Conservation (phyloP, 2,329 filamentous ascomycete species). For the Rutstroemia sp. region DNA sequence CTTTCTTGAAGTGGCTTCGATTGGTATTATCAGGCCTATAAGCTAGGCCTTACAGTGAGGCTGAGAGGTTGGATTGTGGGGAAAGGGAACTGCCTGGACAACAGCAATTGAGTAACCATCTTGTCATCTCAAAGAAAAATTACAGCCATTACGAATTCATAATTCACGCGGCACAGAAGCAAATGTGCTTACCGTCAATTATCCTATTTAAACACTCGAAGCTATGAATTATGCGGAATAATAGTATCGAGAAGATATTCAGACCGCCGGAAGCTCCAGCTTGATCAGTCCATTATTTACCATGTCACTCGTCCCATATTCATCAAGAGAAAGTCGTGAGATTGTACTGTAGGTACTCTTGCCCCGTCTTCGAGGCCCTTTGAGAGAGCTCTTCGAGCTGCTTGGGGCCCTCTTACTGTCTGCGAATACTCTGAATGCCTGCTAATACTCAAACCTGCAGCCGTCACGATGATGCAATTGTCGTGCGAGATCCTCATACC, state of each 20-base stretch:
- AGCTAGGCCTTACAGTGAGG: background rate
- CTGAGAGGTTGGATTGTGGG: background rate
- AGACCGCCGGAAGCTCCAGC: background rate
- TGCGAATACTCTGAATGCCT: background rate
- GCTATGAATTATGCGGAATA: slow-evolving; percentile 1
- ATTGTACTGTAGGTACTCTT: slow-evolving; percentile 63
- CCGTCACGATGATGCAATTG: slow-evolving; percentile 85
- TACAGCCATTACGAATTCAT: background rate
- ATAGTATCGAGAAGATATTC: background rate
- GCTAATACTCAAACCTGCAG: slow-evolving; percentile 39
- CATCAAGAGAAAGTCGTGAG: slow-evolving; percentile 64
- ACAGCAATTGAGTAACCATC: background rate
- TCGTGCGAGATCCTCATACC: slow-evolving; percentile 81
- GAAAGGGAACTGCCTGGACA: background rate
- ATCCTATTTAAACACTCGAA: background rate
- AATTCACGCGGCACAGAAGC: background rate
- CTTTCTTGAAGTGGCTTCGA: background rate
- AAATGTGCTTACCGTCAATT: background rate
- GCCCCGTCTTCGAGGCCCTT: background rate
- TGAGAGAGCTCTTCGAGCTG: no score
- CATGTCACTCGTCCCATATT: slow-evolving; percentile 71
- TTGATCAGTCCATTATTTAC: background rate
- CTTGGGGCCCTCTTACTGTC: background rate
- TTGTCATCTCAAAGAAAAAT: background rate
- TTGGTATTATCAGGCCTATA: background rate